phyloP scores from a whole-genome alignment of 805 yeast genomes.

The Saturnispora silvae region DNA sequence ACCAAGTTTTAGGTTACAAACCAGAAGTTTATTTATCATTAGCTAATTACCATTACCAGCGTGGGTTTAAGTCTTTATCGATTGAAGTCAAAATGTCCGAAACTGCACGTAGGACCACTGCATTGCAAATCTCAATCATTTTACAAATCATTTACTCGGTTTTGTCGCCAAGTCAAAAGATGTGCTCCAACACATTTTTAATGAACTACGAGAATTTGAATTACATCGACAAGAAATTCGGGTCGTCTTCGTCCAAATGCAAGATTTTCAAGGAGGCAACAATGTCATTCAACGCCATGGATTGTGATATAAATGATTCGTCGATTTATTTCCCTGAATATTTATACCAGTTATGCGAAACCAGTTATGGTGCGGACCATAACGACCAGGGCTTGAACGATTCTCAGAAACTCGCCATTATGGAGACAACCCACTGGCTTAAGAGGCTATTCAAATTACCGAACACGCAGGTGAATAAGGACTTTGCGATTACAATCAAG shows the following conservation, averaged over 20 bases:
- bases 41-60: conserved; percentile 15
- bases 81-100: conserved; percentile 8
- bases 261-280: conserved; percentile 3
- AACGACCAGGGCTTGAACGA: not conserved
- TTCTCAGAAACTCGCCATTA: not conserved
- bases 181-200: conserved; percentile 12
- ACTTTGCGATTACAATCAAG: conserved; percentile 11
- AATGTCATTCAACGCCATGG: not conserved
- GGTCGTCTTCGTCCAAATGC: conserved; percentile 4
- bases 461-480: conserved; percentile 8
- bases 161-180: conserved; percentile 13
- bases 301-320: conserved; percentile 3
- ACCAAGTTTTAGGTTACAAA: conserved; percentile 8
- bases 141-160: conserved; percentile 11
- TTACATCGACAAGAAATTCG: conserved; percentile 5
- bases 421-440: conserved; percentile 1
- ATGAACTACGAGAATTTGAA: conserved; percentile 11
- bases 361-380: not conserved
- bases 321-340: conserved; percentile 13
- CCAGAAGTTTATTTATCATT: conserved; percentile 11
- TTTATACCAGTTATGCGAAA: conserved; percentile 10
- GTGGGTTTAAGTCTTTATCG: conserved; percentile 11
- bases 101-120: conserved; percentile 6
- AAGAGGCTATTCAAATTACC: conserved; percentile 6
- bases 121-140: conserved; percentile 7